A percentile compares a stretch with the other conserved stretches of the same genome.
Conservation (phyloP, 2,329 filamentous ascomycete species). For the Fragosphaeria purpurea region DNA sequence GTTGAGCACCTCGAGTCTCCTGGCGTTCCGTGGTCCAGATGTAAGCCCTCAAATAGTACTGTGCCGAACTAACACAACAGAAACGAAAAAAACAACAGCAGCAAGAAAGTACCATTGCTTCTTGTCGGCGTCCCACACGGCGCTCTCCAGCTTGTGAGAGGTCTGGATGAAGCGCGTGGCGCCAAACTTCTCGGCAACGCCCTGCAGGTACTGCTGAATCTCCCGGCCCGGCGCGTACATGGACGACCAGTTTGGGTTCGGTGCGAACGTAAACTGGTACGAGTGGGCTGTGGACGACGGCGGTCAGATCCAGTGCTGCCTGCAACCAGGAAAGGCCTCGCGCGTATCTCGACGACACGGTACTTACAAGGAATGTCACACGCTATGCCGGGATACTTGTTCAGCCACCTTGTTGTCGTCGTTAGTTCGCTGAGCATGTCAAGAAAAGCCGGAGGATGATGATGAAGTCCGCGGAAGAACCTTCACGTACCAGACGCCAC, state of each 20-base stretch:
- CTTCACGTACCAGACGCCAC: slow-evolving; percentile 23
- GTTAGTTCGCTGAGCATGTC: not conserved
- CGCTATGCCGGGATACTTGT: slow-evolving; percentile 24
- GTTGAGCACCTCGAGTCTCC: slow-evolving; percentile 25
- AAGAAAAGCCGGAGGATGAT: too few species aligned
- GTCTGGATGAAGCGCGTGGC: slow-evolving; percentile 37
- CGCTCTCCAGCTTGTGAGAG: slow-evolving; percentile 29
- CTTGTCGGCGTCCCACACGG: slow-evolving; percentile 28
- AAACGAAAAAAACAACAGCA: too few species aligned
- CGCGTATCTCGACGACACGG: too few species aligned
- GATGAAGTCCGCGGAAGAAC: not conserved
- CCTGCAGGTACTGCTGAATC: slow-evolving; percentile 38
- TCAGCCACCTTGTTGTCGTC: slow-evolving; percentile 18
- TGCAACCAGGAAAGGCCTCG: too few species aligned
- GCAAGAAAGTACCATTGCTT: slow-evolving; percentile 27
- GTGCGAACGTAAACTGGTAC: slow-evolving; percentile 46
- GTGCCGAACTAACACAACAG: too few species aligned
- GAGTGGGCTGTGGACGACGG: slow-evolving; percentile 29
- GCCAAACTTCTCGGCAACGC: slow-evolving; percentile 35
- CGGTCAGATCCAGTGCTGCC: too few species aligned
- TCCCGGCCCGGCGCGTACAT: slow-evolving; percentile 40
- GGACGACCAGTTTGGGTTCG: slow-evolving; percentile 43
- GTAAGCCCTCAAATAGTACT: too few species aligned
- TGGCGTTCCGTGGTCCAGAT: not conserved
- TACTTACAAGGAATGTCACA: slow-evolving; percentile 27